Base-by-base conservation (phyloP, 1,284 basidiomycete genomes). In the Sanghuangporus weigelae region DNA sequence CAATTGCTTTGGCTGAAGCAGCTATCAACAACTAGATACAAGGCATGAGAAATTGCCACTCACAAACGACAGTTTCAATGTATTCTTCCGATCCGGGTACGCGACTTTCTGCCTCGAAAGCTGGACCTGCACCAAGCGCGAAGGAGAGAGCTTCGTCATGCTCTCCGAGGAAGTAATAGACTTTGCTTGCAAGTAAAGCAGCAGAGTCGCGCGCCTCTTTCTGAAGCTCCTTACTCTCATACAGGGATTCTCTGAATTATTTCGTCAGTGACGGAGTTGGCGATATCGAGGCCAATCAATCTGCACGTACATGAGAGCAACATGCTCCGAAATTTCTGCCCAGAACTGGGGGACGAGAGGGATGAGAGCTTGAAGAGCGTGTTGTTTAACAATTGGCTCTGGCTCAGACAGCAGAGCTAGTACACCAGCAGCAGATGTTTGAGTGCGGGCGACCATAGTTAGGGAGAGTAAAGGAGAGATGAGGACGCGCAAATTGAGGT, bases 301-400 rank as follows among this genome's bases (percentile, higher is more conserved):
- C 58, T 60, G 64, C 56, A 83, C 92, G 72, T 73, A 93, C 95
- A 98, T 93, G 66, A 87, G 80, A 44, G 91, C 84, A 69, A 98
- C 89, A 74, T 93, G 87, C 75, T 98, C 96, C 71, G 93, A 95
- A 72, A 98, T 96, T 81, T 98, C 96, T 60, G 95, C 90, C 95
- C 96, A 98, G 77, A 97, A 97, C 71, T 93, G 89, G 49, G 94
- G 86, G 8, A 98, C 93, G 60, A 97, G 84, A 26, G 84, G 79
- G 71, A 88, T 89, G 63, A 98, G 82, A 61, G 89, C 85, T 64
- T 86, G 84, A 70, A 98, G 86, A 21, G 96, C 96, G 80, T 96
- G 90, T 68, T 93, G 86, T 72, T 95, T 92, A 73, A 98, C 89
- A 57, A 89, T 78, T 40, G 88, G 82, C 68, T 96, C 93, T 61